Percentiles rank a stretch among this genome's conserved stretches.
Evolutionary conservation across 176 grass and related monocot species (phyloP).

Genomic region (Musa troglodytarum): DNA sequence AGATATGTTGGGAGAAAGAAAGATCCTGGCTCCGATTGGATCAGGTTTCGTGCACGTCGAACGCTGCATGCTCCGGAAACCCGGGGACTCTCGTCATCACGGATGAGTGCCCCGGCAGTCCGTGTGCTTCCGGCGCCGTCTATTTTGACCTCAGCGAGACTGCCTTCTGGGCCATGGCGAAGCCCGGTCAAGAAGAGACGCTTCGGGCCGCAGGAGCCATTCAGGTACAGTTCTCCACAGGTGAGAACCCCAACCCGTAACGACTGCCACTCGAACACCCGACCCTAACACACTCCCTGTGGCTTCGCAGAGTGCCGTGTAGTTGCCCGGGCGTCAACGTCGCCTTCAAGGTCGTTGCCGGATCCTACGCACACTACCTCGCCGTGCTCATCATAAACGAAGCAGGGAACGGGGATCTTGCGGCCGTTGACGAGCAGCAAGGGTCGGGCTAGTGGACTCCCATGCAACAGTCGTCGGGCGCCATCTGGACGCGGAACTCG

Average conservation of each 20-base stretch:
- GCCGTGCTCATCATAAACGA: constrained; percentile 45
- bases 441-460: constrained; percentile 25
- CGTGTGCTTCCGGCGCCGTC: background rate
- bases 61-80: constrained; percentile 4
- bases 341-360: constrained; percentile 54
- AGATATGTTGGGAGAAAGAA: too few relatives aligned
- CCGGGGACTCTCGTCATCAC: constrained; percentile 5
- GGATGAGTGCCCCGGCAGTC: background rate
- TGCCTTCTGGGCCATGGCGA: background rate
- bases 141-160: constrained; percentile 9
- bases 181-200: background rate
- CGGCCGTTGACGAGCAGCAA: constrained; percentile 34
- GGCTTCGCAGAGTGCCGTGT: constrained; percentile 32
- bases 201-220: background rate
- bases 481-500: constrained; percentile 42
- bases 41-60: background rate
- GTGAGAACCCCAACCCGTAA: background rate
- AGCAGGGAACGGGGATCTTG: constrained; percentile 53
- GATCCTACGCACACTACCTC: constrained; percentile 54
- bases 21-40: background rate
- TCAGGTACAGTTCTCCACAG: background rate
- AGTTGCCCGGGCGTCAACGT: constrained; percentile 29
- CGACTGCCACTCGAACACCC: too few relatives aligned
- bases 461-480: constrained; percentile 44
- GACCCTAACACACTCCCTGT: too few relatives aligned